Conservation (phyloP, 139 green algal species). For the Chlorella sp. region DNA sequence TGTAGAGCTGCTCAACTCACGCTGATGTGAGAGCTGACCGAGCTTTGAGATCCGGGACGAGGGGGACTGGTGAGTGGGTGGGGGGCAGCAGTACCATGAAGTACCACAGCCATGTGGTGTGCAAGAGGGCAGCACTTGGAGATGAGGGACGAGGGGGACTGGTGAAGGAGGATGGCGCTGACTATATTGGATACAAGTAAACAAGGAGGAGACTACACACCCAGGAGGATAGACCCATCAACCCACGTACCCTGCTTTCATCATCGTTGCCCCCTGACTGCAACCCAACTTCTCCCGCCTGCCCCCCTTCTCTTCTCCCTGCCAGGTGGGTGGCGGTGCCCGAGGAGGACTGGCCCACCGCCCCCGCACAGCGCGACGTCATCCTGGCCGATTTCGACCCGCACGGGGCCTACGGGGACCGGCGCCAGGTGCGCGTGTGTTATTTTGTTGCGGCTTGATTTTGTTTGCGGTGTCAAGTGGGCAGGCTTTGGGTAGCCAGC, state of each 20-base stretch:
- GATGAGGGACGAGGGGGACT: slow-evolving; percentile 89
- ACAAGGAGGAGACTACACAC: too few relatives aligned
- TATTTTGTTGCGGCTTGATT: background rate
- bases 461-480: background rate
- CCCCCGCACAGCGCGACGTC: slow-evolving; percentile 62
- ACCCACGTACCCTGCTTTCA: too few relatives aligned
- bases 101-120: background rate
- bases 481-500: too few relatives aligned
- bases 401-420: slow-evolving; percentile 68
- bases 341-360: slow-evolving; percentile 81
- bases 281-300: background rate
- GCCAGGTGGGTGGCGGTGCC: slow-evolving; percentile 78
- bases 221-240: too few relatives aligned
- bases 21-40: too few relatives aligned
- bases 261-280: too few relatives aligned
- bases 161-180: too few relatives aligned
- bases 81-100: too few relatives aligned
- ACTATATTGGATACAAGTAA: too few relatives aligned
- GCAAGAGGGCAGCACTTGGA: slow-evolving; percentile 88
- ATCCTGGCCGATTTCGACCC: slow-evolving; percentile 81
- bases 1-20: too few relatives aligned
- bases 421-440: slow-evolving; percentile 54
- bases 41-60: slow-evolving; percentile 95
- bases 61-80: slow-evolving; percentile 70
- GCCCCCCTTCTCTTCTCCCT: background rate